Evolutionary conservation across 306 rosid genomes (phyloP).

Genomic region (Crotalaria pallida): DNA sequence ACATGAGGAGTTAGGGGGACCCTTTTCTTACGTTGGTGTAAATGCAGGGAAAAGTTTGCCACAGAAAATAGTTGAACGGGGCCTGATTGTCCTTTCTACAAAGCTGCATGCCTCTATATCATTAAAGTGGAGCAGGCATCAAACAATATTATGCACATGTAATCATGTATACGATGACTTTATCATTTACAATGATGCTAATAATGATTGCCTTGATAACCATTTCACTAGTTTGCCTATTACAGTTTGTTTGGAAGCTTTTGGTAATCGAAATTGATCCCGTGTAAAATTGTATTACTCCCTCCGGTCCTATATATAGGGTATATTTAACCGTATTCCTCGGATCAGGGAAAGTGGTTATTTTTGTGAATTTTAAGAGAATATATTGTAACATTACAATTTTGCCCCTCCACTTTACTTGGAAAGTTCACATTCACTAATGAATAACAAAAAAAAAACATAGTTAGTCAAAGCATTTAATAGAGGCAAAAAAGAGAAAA

Average conservation of each 20-base stretch:
- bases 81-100: conserved; percentile 12
- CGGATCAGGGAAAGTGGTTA: too few species aligned
- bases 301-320: too few species aligned
- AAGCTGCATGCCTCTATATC: conserved; percentile 3
- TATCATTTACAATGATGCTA: not conserved
- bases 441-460: too few species aligned
- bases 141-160: too few species aligned
- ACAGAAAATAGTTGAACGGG: conserved; percentile 24
- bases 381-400: too few species aligned
- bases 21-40: conserved; percentile 24
- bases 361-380: too few species aligned
- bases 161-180: not conserved
- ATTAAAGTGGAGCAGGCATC: conserved; percentile 28
- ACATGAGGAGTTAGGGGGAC: not conserved
- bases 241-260: not conserved
- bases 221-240: not conserved
- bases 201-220: not conserved
- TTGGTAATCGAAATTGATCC: not conserved
- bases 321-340: too few species aligned
- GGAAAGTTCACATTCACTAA: too few species aligned
- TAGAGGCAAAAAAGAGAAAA: too few species aligned
- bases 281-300: too few species aligned
- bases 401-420: too few species aligned
- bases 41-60: conserved; percentile 17
- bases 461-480: too few species aligned